Percentiles rank a stretch among this genome's conserved stretches.
Evolutionary conservation across 129 eudicot species (phyloP).

Genomic region (Tanacetum coccineum): DNA sequence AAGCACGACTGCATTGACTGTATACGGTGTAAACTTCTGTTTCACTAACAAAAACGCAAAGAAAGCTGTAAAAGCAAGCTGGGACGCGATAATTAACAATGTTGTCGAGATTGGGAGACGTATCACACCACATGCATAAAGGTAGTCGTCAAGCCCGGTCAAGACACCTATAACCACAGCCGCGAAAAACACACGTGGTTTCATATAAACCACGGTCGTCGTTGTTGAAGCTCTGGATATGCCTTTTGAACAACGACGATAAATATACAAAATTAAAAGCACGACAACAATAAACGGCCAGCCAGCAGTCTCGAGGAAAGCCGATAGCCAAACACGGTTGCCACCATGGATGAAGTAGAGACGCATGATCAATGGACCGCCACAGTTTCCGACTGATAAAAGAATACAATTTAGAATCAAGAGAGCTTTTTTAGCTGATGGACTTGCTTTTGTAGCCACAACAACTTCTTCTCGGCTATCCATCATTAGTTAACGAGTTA

Average conservation of each 20-base stretch:
- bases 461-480: not conserved
- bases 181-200: constrained; percentile 7
- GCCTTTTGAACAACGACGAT: constrained; percentile 3
- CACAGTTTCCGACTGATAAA: constrained; percentile 36
- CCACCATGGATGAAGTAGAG: constrained; percentile 44
- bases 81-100: constrained; percentile 37
- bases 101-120: constrained; percentile 38
- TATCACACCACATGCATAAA: constrained; percentile 33
- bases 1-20: constrained; percentile 47
- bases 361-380: constrained; percentile 40
- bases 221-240: not conserved
- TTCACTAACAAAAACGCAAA: constrained; percentile 45
- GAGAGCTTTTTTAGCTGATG: constrained; percentile 18
- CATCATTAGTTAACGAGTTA: not conserved
- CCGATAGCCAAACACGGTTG: constrained; percentile 35
- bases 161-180: constrained; percentile 29
- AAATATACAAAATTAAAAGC: constrained; percentile 22
- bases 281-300: constrained; percentile 28
- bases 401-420: constrained; percentile 27
- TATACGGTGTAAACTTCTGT: constrained; percentile 44
- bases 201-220: constrained; percentile 16
- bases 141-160: constrained; percentile 36
- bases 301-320: constrained; percentile 25
- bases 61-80: constrained; percentile 43
- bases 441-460: constrained; percentile 1